A percentile compares a stretch with the other conserved stretches of the same genome.
phyloP scores from a whole-genome alignment of 495 filamentous ascomycete genomes.

The Zalerion maritima region DNA sequence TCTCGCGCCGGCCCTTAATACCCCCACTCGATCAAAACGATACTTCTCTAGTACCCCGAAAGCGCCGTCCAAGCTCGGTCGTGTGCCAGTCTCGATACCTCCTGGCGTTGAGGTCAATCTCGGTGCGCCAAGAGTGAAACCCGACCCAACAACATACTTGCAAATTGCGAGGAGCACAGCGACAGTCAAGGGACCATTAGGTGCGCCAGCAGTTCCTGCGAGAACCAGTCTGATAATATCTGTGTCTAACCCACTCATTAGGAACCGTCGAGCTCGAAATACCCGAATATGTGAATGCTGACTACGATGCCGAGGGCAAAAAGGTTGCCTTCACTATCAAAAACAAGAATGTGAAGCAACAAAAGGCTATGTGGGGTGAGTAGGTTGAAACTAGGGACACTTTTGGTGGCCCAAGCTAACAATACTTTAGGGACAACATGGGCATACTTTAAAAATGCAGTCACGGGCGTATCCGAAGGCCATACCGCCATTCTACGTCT shows the following conservation, averaged over 20 bases:
- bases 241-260: conserved; percentile 13
- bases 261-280: conserved; percentile 58
- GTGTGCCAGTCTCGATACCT: conserved; percentile 67
- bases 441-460: conserved; percentile 75
- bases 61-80: conserved; percentile 66
- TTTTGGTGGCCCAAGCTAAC: not conserved
- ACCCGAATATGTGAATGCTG: conserved; percentile 55
- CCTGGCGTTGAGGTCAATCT: conserved; percentile 63
- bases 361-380: conserved; percentile 97
- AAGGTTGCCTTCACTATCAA: conserved; percentile 53
- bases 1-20: conserved; percentile 59
- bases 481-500: conserved; percentile 84
- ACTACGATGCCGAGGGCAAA: conserved; percentile 41
- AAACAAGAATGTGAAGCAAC: conserved; percentile 47
- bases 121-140: conserved; percentile 40
- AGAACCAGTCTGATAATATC: conserved; percentile 1
- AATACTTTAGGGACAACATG: conserved; percentile 61
- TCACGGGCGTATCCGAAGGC: conserved; percentile 88
- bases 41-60: conserved; percentile 56
- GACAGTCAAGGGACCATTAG: conserved; percentile 61
- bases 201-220: conserved; percentile 22
- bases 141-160: conserved; percentile 34
- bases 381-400: conserved; percentile 5
- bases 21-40: conserved; percentile 31
- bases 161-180: conserved; percentile 42